Base-by-base conservation (phyloP, 2,329 filamentous ascomycete species). In the Pseudomassariella vexata region DNA sequence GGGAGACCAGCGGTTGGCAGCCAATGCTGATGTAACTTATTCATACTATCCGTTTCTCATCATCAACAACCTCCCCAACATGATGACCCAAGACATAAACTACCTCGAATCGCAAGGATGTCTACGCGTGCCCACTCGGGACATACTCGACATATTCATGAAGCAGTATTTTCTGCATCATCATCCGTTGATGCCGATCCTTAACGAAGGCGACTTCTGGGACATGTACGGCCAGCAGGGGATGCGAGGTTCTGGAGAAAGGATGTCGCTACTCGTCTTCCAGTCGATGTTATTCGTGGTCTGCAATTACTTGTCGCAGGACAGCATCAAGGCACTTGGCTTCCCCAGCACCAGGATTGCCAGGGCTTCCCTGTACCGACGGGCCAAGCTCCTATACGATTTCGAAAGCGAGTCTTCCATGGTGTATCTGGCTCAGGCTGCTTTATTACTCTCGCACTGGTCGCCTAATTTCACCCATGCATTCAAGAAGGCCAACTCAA, bases 191-290 rank as follows among this genome's bases (percentile, higher is more conserved):
- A 47, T 66, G 19, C 64, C 64, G 1, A 45, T 68, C 15, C 39
- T 67, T 18, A 57, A 66, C 30, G 62, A 73, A 43, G 63, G 62
- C 1, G 56, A 66, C 24, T 67, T 69, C 34, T 71, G 67, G 67
- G 60, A 68, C 34, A 48, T 65, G 32, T 65, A 63, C 37, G 51
- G 49, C 27, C 37, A 50, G 14, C 45, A 47, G 30, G 47, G 40
- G 9, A 40, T 34, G 22, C 29, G 27, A 5, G 35, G 35, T 11
- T 30, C 49, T 3, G 41, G 41, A 9, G 50, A 53, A 9, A 52
- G 46, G 25, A 44, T 60, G 21, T 61, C 69, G 11, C 53, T 73
- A 22, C 58, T 73, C 3, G 53, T 68, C 2, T 57, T 67, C 17
- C 60, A 66, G 34, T 56, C 62, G 3, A 60, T 73, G 35, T 40